A percentile compares a stretch with the other conserved stretches of the same genome.
Conservation (phyloP, 225 moss, liverwort and hornwort species). For the Neckera pumila region DNA sequence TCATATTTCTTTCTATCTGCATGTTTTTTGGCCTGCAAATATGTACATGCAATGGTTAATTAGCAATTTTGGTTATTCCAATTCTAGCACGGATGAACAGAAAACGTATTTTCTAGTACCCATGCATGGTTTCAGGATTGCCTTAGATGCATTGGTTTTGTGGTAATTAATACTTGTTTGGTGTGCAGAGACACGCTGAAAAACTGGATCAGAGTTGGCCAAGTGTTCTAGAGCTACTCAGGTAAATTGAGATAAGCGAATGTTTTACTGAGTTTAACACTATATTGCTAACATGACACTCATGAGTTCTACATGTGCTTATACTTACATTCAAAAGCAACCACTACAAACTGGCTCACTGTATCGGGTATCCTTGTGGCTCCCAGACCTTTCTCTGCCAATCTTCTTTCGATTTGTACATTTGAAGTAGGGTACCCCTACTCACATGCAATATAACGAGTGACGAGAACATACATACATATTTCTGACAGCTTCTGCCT, state of each 20-base stretch:
- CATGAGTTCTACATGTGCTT: background rate
- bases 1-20: background rate
- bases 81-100: background rate
- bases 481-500: slow-evolving; percentile 6
- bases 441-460: background rate
- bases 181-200: slow-evolving; percentile 71
- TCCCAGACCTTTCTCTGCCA: background rate
- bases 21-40: background rate
- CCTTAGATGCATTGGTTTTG: background rate
- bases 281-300: background rate
- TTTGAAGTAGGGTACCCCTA: background rate
- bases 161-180: background rate
- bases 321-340: background rate
- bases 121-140: background rate
- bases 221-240: slow-evolving; percentile 49
- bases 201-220: slow-evolving; percentile 57
- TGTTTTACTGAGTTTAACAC: background rate
- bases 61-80: background rate
- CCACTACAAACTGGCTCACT: background rate
- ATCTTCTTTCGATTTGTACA: background rate
- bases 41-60: background rate
- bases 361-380: background rate
- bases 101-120: background rate
- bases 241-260: slow-evolving; percentile 4
- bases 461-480: background rate